phyloP scores from a whole-genome alignment of 805 yeast genomes.

The Candida parachauliodes region DNA sequence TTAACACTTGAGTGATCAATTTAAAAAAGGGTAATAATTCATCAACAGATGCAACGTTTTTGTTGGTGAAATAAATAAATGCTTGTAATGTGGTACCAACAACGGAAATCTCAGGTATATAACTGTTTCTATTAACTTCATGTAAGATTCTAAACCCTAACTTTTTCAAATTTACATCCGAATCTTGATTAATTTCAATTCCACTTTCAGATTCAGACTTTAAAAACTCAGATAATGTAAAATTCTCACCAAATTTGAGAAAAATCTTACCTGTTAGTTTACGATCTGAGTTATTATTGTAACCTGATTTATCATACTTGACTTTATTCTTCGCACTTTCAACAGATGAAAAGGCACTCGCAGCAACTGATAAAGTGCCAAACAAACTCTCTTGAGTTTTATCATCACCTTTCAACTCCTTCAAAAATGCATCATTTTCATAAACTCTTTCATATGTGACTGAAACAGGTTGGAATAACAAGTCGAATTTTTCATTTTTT shows the following conservation, averaged over 20 bases:
- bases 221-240: conserved; percentile 26
- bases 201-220: conserved; percentile 13
- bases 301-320: conserved; percentile 19
- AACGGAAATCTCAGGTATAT: conserved; percentile 51
- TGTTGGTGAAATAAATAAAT: conserved; percentile 23
- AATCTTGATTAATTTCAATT: conserved; percentile 3
- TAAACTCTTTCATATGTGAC: conserved; percentile 60
- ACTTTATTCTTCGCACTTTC: conserved; percentile 4
- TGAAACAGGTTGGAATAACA: conserved; percentile 49
- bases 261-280: conserved; percentile 35
- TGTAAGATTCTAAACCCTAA: conserved; percentile 52
- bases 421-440: conserved; percentile 52
- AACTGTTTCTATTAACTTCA: conserved; percentile 48
- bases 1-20: conserved; percentile 18
- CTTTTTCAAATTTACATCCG: conserved; percentile 37
- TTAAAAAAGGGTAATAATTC: conserved; percentile 30
- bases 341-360: conserved; percentile 20
- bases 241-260: conserved; percentile 31
- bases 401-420: conserved; percentile 55
- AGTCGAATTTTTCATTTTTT: conserved; percentile 22
- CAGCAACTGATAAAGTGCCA: conserved; percentile 34
- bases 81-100: conserved; percentile 46
- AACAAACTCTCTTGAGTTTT: conserved; percentile 50
- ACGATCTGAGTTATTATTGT: conserved; percentile 23
- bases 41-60: conserved; percentile 12